Evolutionary conservation across 202 grass and related monocot genomes (phyloP), one percentile per base, ranked within the genome.

Genomic region (Setaria viridis): DNA sequence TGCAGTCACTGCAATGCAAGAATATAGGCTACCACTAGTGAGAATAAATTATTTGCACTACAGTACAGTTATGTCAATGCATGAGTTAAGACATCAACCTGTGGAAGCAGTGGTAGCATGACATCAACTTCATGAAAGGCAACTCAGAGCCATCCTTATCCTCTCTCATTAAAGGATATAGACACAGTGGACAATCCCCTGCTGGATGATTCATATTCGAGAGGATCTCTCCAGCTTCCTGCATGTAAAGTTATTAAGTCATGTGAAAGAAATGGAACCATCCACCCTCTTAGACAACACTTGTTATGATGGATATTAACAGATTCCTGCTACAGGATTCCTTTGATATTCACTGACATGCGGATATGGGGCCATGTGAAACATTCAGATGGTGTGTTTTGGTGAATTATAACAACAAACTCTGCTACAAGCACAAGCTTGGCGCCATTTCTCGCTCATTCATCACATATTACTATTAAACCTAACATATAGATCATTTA

Each of bases 91-190:
- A 33, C 39, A 87, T 64, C 55, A 85, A 99, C 96, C 91, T 95
- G 79, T 99, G 96, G 62, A 95, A 99, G 80, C 91, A 98, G 67
- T 99, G 96, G 81, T 93, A 99, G 84, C 96, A 99, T 66, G 96
- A 99, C 96, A 99, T 95, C 72, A 99, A 89, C 86, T 94, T 95
- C 96, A 95, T 99, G 85, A 95, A 99, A 82, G 91, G 87, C 70
- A 89, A 76, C 64, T 70, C 69, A 75, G 84, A 90, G 17, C 35
- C 78, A 81, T 88, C 84, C 12, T 78, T 87, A 77, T 94, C 74
- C 82, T 91, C 79, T 67, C 82, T 11, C 46, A 91, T 80, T 78
- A 98, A 87, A 91, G 93, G 82, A 91, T 95, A 95, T 63, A 99
- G 88, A 81, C 96, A 99, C 63, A 99, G 78, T 72, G 96, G 96